These are phyloP conservation scores for Erythrobasidium hasegawianum DNA, from an alignment of 1,284 basidiomycete species.

Conservation along the genomic window DNA sequence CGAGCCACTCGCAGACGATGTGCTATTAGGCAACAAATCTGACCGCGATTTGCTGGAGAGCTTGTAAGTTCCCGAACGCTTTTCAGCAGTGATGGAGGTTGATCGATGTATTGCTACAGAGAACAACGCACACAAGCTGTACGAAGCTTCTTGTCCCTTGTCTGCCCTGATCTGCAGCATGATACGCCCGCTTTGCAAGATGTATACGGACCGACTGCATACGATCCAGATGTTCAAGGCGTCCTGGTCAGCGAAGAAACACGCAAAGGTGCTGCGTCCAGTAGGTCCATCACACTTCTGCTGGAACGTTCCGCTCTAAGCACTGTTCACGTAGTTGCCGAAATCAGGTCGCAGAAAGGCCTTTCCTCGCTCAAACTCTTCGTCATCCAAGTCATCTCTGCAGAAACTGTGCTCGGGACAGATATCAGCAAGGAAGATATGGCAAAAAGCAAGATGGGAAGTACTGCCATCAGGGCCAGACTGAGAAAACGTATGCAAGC, in stretches of 20 bases:
- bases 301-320: too few species aligned
- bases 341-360: constrained; percentile 56
- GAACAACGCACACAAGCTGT: constrained; percentile 57
- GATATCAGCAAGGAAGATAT: constrained; percentile 24
- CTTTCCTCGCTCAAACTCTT: constrained; percentile 65
- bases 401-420: constrained; percentile 43
- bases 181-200: constrained; percentile 52
- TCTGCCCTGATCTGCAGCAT: constrained; percentile 46
- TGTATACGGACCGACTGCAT: constrained; percentile 80
- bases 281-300: constrained; percentile 17
- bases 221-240: constrained; percentile 76
- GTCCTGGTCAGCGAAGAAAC: constrained; percentile 55
- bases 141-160: constrained; percentile 62
- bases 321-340: too few species aligned
- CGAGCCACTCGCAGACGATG: constrained; percentile 58
- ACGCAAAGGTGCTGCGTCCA: constrained; percentile 23
- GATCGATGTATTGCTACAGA: too few species aligned
- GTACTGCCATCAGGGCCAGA: constrained; percentile 29
- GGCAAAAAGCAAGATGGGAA: constrained; percentile 33
- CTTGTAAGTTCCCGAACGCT: constrained; percentile 50
- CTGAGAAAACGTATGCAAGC: constrained; percentile 11
- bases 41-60: constrained; percentile 68
- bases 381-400: constrained; percentile 80
- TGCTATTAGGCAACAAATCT: constrained; percentile 69
- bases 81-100: not conserved